Percentiles rank a stretch among this genome's conserved stretches.
phyloP scores from a whole-genome alignment of 108 stramenopile genomes.

The Stephanodiscus minutulus region DNA sequence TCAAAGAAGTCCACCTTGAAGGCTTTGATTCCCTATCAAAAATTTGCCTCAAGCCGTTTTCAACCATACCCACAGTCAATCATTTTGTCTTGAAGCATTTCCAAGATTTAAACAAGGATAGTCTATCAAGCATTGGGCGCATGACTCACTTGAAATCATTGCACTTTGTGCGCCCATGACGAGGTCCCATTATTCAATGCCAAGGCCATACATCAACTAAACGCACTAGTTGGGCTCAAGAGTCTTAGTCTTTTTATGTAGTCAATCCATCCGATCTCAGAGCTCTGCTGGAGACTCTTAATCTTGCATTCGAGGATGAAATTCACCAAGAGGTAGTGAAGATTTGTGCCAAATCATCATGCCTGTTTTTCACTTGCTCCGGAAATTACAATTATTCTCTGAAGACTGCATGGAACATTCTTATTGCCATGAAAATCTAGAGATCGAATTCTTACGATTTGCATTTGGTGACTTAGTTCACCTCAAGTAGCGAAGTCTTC shows the following conservation, averaged over 20 bases:
- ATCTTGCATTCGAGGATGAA: slow-evolving; percentile 35
- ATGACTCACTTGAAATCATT: slow-evolving; percentile 38
- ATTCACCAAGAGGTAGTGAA: slow-evolving; percentile 22
- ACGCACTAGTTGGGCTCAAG: slow-evolving; percentile 25
- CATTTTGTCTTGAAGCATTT: slow-evolving; percentile 38
- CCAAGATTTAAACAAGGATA: slow-evolving; percentile 40
- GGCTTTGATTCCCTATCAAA: slow-evolving; percentile 43
- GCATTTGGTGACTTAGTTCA: slow-evolving; percentile 36
- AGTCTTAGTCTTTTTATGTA: slow-evolving; percentile 43
- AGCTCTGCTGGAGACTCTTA: slow-evolving; percentile 36
- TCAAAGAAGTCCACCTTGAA: slow-evolving; percentile 34
- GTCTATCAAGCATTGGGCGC: slow-evolving; percentile 29
- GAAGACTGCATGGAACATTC: slow-evolving; percentile 34
- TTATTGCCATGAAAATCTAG: slow-evolving; percentile 14
- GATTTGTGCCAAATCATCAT: slow-evolving; percentile 24
- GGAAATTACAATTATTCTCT: slow-evolving; percentile 31
- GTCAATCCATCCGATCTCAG: slow-evolving; percentile 26
- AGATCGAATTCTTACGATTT: slow-evolving; percentile 32
- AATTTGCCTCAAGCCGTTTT: slow-evolving; percentile 31
- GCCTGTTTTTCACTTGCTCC: slow-evolving; percentile 19
- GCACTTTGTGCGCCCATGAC: slow-evolving; percentile 38
- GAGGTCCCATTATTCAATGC: slow-evolving; percentile 25
- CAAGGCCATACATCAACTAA: slow-evolving; percentile 29
- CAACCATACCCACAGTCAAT: slow-evolving; percentile 6
- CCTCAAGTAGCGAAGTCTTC: slow-evolving; percentile 9